Conservation (phyloP, 2,329 filamentous ascomycete genomes). For the Hansfordia pulvinata region DNA sequence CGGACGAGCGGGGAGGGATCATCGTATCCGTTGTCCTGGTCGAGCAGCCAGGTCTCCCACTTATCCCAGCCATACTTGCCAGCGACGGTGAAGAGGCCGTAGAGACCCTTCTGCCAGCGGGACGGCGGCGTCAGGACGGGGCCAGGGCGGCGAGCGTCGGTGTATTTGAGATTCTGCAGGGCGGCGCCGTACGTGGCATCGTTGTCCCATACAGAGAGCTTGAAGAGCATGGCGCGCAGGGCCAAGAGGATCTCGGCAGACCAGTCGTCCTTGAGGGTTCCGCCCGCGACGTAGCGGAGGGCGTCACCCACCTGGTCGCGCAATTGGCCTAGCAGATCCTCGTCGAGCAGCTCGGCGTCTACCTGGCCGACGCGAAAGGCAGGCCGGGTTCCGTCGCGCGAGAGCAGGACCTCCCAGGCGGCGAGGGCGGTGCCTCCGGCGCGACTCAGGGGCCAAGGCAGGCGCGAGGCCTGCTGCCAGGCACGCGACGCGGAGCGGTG, state of each 20-base stretch:
- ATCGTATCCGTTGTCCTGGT: constrained; percentile 63
- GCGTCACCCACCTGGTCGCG: constrained; percentile 78
- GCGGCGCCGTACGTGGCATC: constrained; percentile 89
- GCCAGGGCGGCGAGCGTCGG: constrained; percentile 60
- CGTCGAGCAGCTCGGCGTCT: constrained; percentile 87
- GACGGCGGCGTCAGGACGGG: constrained; percentile 56
- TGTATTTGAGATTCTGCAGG: constrained; percentile 81
- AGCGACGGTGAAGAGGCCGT: constrained; percentile 75
- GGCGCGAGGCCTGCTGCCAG: constrained; percentile 37
- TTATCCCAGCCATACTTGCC: constrained; percentile 84
- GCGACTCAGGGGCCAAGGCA: constrained; percentile 50
- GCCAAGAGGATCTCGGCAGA: constrained; percentile 69
- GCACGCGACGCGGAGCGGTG: constrained; percentile 38
- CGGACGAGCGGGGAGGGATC: constrained; percentile 35
- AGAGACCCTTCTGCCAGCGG: constrained; percentile 70
- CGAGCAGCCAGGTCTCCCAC: constrained; percentile 78
- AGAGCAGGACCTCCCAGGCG: constrained; percentile 58
- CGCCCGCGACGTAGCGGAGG: constrained; percentile 71
- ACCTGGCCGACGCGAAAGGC: constrained; percentile 91
- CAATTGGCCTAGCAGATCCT: constrained; percentile 77
- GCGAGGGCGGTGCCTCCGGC: constrained; percentile 32
- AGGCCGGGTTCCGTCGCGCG: constrained; percentile 67
- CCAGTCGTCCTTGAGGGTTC: constrained; percentile 72
- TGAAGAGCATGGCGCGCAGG: constrained; percentile 73
- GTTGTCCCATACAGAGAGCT: constrained; percentile 93